These are phyloP conservation scores for Collybia sordida DNA, from an alignment of 768 basidiomycete species.

Conservation along the genomic window DNA sequence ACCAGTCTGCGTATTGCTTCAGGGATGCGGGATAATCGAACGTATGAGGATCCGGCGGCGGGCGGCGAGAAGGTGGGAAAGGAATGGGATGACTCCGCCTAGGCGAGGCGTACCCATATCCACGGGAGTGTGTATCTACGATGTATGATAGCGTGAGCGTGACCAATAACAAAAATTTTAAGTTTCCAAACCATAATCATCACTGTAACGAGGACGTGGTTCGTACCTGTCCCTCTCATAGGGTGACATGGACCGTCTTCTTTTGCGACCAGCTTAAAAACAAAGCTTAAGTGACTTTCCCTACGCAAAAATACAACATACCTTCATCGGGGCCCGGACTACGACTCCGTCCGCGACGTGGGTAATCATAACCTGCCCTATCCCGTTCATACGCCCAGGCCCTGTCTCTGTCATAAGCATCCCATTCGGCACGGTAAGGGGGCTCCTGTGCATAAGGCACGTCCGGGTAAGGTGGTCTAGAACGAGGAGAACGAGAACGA, in stretches of 20 bases:
- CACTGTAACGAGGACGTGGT: conserved; percentile 77
- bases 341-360: conserved; percentile 72
- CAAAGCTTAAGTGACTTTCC: conserved; percentile 10
- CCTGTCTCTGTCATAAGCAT: conserved; percentile 71
- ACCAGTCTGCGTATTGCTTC: conserved; percentile 90
- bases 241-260: conserved; percentile 77
- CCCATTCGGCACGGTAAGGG: conserved; percentile 65
- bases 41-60: conserved; percentile 77
- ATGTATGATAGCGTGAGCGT: conserved; percentile 10
- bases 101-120: conserved; percentile 63
- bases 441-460: conserved; percentile 40
- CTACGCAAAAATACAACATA: conserved; percentile 17
- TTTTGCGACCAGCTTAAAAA: conserved; percentile 61
- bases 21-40: conserved; percentile 80
- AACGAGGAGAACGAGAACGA: conserved; percentile 79
- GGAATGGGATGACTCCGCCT: conserved; percentile 54
- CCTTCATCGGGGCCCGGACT: conserved; percentile 75
- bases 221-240: conserved; percentile 85
- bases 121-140: conserved; percentile 65
- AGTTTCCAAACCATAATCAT: conserved; percentile 69
- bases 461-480: conserved; percentile 59
- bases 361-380: conserved; percentile 64
- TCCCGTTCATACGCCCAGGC: conserved; percentile 72
- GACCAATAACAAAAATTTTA: conserved; percentile 7
- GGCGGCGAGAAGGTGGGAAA: conserved; percentile 53